phyloP scores from a whole-genome alignment of 108 stramenopile genomes.

The Stephanodiscus triporus region DNA sequence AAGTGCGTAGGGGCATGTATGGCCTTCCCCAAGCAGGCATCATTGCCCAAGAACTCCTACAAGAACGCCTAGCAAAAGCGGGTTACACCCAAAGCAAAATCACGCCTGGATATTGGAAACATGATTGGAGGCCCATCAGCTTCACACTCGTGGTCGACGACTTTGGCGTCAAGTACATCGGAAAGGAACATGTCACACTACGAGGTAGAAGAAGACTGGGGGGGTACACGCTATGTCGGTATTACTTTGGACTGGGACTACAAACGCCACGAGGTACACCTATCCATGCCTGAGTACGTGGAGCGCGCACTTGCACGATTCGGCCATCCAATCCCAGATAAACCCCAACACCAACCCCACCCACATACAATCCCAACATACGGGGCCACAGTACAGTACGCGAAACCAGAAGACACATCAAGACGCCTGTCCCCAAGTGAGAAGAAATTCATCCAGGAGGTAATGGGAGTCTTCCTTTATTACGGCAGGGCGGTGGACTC shows the following conservation, averaged over 20 bases:
- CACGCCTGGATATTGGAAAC: slow-evolving; percentile 41
- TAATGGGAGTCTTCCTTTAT: slow-evolving; percentile 41
- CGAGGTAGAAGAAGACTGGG: slow-evolving; percentile 28
- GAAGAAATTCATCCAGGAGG: slow-evolving; percentile 39
- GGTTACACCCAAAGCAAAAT: slow-evolving; percentile 21
- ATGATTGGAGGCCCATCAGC: slow-evolving; percentile 10
- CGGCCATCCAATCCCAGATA: background rate
- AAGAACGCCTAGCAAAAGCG: slow-evolving; percentile 1
- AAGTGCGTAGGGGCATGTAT: slow-evolving; percentile 52
- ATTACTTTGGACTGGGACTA: slow-evolving; percentile 54
- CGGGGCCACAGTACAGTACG: background rate
- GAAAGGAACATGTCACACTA: slow-evolving; percentile 29
- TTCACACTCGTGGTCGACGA: slow-evolving; percentile 59
- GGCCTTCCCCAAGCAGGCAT: slow-evolving; percentile 35
- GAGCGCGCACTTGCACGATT: slow-evolving; percentile 4
- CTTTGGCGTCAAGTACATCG: slow-evolving; percentile 31
- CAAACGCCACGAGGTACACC: slow-evolving; percentile 16
- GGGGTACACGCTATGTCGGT: slow-evolving; percentile 29
- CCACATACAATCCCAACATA: background rate
- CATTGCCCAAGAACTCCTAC: slow-evolving; percentile 44
- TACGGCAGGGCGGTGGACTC: slow-evolving; percentile 46
- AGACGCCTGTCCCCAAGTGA: slow-evolving; percentile 6
- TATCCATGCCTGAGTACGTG: slow-evolving; percentile 59
- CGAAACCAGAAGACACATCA: slow-evolving; percentile 5
- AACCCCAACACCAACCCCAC: background rate